Evolutionary conservation across 305 asterid genomes (phyloP).

Genomic region (Plantago lanceolata): DNA sequence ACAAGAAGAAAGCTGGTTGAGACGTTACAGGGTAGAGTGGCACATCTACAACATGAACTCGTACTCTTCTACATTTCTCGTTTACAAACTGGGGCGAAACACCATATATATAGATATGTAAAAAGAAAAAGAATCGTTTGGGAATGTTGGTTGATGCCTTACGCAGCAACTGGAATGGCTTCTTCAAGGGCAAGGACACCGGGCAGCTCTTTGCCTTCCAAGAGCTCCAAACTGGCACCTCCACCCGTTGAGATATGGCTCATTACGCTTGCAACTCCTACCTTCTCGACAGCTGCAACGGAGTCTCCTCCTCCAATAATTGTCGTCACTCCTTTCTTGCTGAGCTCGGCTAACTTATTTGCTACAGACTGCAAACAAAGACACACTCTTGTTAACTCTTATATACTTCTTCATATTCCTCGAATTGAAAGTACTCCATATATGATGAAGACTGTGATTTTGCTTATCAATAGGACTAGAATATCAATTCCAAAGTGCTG

Average conservation of each 20-base stretch:
- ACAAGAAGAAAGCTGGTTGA: constrained; percentile 12
- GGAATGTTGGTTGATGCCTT: constrained; percentile 23
- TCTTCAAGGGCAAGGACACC: constrained; percentile 79
- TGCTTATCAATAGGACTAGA: no score
- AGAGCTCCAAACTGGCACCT: constrained; percentile 86
- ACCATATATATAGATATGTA: constrained; percentile 15
- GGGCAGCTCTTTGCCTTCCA: constrained; percentile 76
- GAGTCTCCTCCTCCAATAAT: constrained; percentile 88
- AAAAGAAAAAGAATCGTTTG: constrained; percentile 28
- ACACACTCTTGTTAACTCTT: not conserved
- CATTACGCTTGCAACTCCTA: constrained; percentile 68
- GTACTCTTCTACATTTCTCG: constrained; percentile 29
- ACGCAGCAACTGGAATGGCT: constrained; percentile 52
- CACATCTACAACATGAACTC: constrained; percentile 32
- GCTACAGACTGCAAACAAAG: constrained; percentile 51
- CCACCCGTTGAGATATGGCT: constrained; percentile 93
- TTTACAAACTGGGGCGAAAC: constrained; percentile 29
- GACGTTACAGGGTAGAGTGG: constrained; percentile 19
- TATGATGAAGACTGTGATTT: no score
- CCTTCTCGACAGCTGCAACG: constrained; percentile 83
- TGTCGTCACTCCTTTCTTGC: constrained; percentile 73
- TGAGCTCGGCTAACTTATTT: constrained; percentile 70
- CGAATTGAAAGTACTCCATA: no score
- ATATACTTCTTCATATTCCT: not conserved
- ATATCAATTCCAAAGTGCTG: no score